Conservation (phyloP, 2,329 filamentous ascomycete genomes). For the Fonsecaea nubica region DNA sequence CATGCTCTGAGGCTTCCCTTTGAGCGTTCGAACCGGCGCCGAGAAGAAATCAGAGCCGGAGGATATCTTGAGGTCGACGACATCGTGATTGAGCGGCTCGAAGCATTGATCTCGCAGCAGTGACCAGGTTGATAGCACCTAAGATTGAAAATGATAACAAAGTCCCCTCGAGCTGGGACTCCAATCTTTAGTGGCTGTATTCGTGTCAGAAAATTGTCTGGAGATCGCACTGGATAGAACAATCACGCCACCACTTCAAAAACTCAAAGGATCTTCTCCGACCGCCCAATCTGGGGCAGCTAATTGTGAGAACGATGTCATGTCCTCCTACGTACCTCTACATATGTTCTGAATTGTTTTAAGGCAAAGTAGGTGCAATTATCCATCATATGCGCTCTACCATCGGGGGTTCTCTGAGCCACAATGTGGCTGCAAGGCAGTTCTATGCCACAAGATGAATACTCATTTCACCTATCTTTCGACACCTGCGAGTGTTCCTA, state of each 20-base stretch:
- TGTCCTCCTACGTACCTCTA: not conserved
- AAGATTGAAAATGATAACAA: not conserved
- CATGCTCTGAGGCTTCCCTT: conserved; percentile 25
- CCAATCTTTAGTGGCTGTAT: not conserved
- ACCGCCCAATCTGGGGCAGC: not conserved
- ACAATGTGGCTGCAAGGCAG: not conserved
- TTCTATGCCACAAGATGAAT: not conserved
- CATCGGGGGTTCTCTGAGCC: not conserved
- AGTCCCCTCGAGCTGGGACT: not conserved
- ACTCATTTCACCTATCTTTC: not conserved
- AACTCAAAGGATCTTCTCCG: not conserved
- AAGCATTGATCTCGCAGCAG: conserved; percentile 20
- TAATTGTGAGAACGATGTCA: not conserved
- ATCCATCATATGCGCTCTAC: not conserved
- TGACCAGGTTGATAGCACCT: conserved; percentile 2
- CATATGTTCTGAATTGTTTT: not conserved
- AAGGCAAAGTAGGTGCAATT: not conserved
- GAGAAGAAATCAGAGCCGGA: conserved; percentile 15
- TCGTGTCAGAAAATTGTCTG: not conserved
- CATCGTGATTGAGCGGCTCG: conserved; percentile 24
- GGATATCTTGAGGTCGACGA: conserved; percentile 28
- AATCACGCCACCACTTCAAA: not conserved
- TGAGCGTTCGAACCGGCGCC: conserved; percentile 22
- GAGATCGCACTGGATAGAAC: not conserved
- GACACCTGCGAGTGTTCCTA: not conserved